These are phyloP conservation scores for Medicago lupulina DNA, from an alignment of 306 rosid genomes.

Conservation along the genomic window DNA sequence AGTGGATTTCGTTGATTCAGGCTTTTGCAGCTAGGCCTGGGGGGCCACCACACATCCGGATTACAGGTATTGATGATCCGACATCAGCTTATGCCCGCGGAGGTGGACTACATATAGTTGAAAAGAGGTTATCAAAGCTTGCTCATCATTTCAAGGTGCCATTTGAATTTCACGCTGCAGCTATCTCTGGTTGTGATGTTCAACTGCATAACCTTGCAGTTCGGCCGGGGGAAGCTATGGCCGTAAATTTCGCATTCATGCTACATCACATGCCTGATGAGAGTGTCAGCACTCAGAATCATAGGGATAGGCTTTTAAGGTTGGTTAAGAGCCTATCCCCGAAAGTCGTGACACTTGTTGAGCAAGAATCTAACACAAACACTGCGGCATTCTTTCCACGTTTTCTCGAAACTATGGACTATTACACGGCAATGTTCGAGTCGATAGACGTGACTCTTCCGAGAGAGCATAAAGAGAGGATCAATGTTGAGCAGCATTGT, in stretches of 20 bases:
- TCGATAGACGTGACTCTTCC: slow-evolving; percentile 87
- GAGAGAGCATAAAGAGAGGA: slow-evolving; percentile 76
- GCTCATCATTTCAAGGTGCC: slow-evolving; percentile 81
- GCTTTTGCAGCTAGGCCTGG: slow-evolving; percentile 99
- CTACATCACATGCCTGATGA: slow-evolving; percentile 96
- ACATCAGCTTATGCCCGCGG: slow-evolving; percentile 92
- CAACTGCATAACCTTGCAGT: slow-evolving; percentile 65
- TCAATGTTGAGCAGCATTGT: slow-evolving; percentile 96
- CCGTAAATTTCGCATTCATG: slow-evolving; percentile 91
- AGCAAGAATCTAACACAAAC: slow-evolving; percentile 93
- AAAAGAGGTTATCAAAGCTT: slow-evolving; percentile 73
- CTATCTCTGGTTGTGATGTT: slow-evolving; percentile 75
- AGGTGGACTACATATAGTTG: slow-evolving; percentile 82
- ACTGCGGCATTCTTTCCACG: slow-evolving; percentile 85
- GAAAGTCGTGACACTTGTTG: slow-evolving; percentile 95
- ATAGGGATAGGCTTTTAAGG: slow-evolving; percentile 79
- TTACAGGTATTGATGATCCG: slow-evolving; percentile 88
- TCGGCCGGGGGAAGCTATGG: slow-evolving; percentile 76
- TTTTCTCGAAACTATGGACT: slow-evolving; percentile 73
- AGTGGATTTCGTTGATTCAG: slow-evolving; percentile 91
- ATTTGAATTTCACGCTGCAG: slow-evolving; percentile 80
- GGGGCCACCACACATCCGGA: slow-evolving; percentile 93
- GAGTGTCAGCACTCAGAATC: slow-evolving; percentile 89
- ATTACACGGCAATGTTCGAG: slow-evolving; percentile 90
- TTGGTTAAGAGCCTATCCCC: slow-evolving; percentile 87